A percentile compares a stretch with the other conserved stretches of the same genome.
phyloP scores from a whole-genome alignment of 768 basidiomycete species.

The Strobilomyces confusus region DNA sequence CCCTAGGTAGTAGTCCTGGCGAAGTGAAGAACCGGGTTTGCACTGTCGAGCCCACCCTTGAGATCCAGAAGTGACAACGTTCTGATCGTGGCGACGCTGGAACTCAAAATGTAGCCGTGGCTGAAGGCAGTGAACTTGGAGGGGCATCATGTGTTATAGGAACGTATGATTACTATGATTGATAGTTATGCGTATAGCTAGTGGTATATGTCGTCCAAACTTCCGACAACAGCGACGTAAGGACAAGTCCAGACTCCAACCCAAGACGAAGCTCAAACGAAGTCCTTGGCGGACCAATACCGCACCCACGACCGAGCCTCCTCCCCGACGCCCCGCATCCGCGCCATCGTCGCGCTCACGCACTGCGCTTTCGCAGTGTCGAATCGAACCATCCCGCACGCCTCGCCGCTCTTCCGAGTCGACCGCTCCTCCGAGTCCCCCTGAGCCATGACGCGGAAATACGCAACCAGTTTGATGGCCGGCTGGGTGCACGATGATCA shows the following conservation, averaged over 20 bases:
- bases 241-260: background rate
- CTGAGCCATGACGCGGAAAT: conserved; percentile 17
- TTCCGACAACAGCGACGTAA: background rate
- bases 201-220: background rate
- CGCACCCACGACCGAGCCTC: conserved; percentile 4
- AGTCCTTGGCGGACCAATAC: background rate
- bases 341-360: conserved; percentile 1
- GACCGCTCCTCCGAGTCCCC: background rate
- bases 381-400: background rate
- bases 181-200: no score
- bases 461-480: conserved; percentile 29
- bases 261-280: background rate
- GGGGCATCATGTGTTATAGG: no score
- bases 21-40: no score
- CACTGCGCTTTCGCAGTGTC: background rate
- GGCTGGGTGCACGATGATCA: conserved; percentile 19
- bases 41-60: no score
- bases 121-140: no score
- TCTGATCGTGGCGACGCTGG: no score
- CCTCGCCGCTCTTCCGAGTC: background rate
- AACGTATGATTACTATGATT: no score
- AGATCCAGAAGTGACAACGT: no score
- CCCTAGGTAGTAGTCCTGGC: no score
- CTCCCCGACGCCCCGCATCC: background rate
- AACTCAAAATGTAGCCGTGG: no score